Evolutionary conservation across 352 stramenopile species (phyloP).

Genomic region (Nothophytophthora sp.): DNA sequence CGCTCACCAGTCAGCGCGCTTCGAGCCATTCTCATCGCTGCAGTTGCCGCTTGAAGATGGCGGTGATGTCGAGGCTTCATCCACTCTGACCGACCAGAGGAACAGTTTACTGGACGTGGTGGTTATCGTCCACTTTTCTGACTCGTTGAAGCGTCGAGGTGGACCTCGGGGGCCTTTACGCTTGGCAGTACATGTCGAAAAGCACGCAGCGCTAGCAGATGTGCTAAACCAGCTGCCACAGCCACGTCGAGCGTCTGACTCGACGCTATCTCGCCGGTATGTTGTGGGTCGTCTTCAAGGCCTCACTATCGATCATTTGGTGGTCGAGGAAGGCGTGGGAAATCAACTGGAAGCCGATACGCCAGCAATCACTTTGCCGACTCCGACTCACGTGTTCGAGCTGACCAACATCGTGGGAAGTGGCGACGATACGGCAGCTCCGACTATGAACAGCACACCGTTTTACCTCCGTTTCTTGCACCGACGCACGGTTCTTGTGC

Average conservation of each 20-base stretch:
- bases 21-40: constrained; percentile 88
- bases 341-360: constrained; percentile 8
- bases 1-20: constrained; percentile 77
- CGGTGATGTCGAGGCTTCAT: not conserved
- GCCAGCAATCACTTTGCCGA: constrained; percentile 13
- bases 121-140: constrained; percentile 36
- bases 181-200: not conserved
- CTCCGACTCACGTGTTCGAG: constrained; percentile 44
- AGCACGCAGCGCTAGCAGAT: constrained; percentile 4
- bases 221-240: constrained; percentile 3
- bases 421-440: constrained; percentile 4
- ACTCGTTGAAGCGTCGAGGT: constrained; percentile 18
- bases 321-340: constrained; percentile 10
- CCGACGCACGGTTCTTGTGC: constrained; percentile 36
- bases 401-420: constrained; percentile 5
- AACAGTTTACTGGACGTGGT: constrained; percentile 24
- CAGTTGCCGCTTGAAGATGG: constrained; percentile 46
- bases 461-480: constrained; percentile 54
- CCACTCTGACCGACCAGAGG: too few species aligned
- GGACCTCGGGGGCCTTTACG: constrained; percentile 1
- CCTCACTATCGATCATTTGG: constrained; percentile 43
- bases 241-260: not conserved
- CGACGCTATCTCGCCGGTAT: not conserved
- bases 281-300: constrained; percentile 11
- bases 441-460: not conserved